phyloP scores from a whole-genome alignment of 2,329 filamentous ascomycete genomes.

The Epichloe glyceriae region DNA sequence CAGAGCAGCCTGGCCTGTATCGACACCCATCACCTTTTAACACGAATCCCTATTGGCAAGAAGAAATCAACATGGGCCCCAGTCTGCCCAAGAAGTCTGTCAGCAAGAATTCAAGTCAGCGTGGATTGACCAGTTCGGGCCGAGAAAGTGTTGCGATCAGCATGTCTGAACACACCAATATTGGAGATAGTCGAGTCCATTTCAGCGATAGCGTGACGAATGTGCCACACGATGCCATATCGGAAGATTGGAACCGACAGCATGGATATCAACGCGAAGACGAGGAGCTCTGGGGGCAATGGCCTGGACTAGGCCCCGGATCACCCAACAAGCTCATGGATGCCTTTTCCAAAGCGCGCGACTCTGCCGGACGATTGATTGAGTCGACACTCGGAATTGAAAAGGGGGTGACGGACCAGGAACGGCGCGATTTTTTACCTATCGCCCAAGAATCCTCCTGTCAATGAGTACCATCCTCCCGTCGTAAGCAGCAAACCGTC shows the following conservation, averaged over 20 bases:
- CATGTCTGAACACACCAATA: constrained; percentile 25
- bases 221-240: constrained; percentile 26
- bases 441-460: constrained; percentile 51
- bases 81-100: constrained; percentile 51
- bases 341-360: constrained; percentile 45
- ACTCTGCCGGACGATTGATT: constrained; percentile 39
- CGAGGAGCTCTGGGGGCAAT: constrained; percentile 67
- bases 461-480: constrained; percentile 78
- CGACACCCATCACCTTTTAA: constrained; percentile 70
- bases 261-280: constrained; percentile 74
- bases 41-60: constrained; percentile 79
- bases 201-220: constrained; percentile 17
- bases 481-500: constrained; percentile 65
- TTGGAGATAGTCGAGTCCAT: constrained; percentile 23
- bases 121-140: constrained; percentile 44
- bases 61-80: constrained; percentile 76
- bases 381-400: constrained; percentile 40
- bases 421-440: constrained; percentile 51
- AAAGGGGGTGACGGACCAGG: constrained; percentile 36
- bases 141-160: constrained; percentile 38
- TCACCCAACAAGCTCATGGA: constrained; percentile 43
- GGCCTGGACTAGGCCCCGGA: constrained; percentile 21
- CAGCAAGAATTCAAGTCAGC: constrained; percentile 45
- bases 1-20: constrained; percentile 61
- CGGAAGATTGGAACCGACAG: constrained; percentile 55